A percentile compares a stretch with the other conserved stretches of the same genome.
Conservation (phyloP, 2,329 filamentous ascomycete species). For the Colletotrichum camelliae region DNA sequence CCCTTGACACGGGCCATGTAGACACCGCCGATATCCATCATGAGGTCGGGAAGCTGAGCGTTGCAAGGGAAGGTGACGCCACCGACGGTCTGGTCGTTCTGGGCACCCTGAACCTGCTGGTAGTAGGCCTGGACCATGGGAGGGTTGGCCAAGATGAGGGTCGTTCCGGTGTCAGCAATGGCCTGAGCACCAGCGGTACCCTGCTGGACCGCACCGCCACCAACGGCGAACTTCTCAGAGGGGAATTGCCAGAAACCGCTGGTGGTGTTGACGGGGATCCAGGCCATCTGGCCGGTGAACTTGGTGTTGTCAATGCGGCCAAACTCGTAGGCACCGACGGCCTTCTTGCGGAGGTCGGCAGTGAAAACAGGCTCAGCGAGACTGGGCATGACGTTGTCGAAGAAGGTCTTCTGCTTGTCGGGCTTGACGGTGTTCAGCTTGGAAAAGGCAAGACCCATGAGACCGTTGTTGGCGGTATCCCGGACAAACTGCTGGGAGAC, state of each 20-base stretch:
- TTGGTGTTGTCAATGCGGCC: constrained; percentile 70
- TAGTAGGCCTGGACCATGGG: constrained; percentile 57
- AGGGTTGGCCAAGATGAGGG: constrained; percentile 64
- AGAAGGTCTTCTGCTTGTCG: constrained; percentile 71
- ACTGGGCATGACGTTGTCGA: constrained; percentile 68
- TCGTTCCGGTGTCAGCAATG: constrained; percentile 66
- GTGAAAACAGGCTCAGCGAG: constrained; percentile 74
- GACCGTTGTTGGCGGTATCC: constrained; percentile 69
- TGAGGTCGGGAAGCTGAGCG: constrained; percentile 50
- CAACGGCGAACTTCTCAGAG: constrained; percentile 62
- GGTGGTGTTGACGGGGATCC: constrained; percentile 64
- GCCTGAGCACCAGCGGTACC: constrained; percentile 45
- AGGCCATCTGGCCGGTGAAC: constrained; percentile 67
- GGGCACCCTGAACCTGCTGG: constrained; percentile 47
- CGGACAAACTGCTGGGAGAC: constrained; percentile 64
- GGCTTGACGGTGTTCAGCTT: constrained; percentile 70
- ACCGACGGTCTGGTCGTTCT: constrained; percentile 41
- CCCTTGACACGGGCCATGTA: constrained; percentile 64
- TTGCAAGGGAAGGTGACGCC: constrained; percentile 55
- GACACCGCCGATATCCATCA: constrained; percentile 60
- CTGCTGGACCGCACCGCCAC: constrained; percentile 40
- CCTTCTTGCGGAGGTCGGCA: constrained; percentile 66
- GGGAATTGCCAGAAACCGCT: constrained; percentile 74
- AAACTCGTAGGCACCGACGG: constrained; percentile 74
- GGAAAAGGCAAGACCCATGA: constrained; percentile 72